phyloP scores from a whole-genome alignment of 2,329 filamentous ascomycete genomes.

The Nemania sp. region DNA sequence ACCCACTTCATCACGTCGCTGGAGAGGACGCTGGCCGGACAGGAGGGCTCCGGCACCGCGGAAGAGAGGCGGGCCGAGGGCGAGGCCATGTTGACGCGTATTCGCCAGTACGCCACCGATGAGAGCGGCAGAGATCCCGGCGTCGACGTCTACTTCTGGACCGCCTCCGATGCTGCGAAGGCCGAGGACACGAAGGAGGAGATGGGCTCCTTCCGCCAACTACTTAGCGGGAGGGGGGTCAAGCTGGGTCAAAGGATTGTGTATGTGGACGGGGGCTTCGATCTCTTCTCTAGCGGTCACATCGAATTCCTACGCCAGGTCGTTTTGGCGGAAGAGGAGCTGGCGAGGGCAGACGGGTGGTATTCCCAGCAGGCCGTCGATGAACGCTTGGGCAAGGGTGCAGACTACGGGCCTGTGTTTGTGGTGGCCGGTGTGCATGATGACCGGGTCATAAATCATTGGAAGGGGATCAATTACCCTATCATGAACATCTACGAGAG shows the following conservation, averaged over 20 bases:
- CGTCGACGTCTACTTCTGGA: constrained; percentile 86
- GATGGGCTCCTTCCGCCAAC: constrained; percentile 65
- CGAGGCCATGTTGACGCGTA: constrained; percentile 73
- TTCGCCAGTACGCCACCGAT: constrained; percentile 86
- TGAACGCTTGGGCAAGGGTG: constrained; percentile 67
- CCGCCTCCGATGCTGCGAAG: constrained; percentile 56
- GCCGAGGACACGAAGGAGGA: constrained; percentile 56
- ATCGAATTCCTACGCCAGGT: constrained; percentile 91
- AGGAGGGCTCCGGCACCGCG: constrained; percentile 73
- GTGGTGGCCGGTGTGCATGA: constrained; percentile 94
- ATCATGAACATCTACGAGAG: constrained; percentile 99
- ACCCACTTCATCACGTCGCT: constrained; percentile 90
- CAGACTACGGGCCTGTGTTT: constrained; percentile 80
- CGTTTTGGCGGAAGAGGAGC: constrained; percentile 70
- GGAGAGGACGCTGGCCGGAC: constrained; percentile 67
- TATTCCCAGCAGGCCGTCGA: constrained; percentile 67
- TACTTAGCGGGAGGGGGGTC: constrained; percentile 74
- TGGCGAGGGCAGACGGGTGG: constrained; percentile 73
- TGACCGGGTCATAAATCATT: constrained; percentile 91
- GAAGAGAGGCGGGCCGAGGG: constrained; percentile 67
- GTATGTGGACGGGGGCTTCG: constrained; percentile 96
- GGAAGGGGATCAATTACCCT: constrained; percentile 97
- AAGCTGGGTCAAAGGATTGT: constrained; percentile 81
- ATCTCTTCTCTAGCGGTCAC: constrained; percentile 94
- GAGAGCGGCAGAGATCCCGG: constrained; percentile 78